phyloP scores from a whole-genome alignment of 164 flowering plant genomes.

The Sedum album region DNA sequence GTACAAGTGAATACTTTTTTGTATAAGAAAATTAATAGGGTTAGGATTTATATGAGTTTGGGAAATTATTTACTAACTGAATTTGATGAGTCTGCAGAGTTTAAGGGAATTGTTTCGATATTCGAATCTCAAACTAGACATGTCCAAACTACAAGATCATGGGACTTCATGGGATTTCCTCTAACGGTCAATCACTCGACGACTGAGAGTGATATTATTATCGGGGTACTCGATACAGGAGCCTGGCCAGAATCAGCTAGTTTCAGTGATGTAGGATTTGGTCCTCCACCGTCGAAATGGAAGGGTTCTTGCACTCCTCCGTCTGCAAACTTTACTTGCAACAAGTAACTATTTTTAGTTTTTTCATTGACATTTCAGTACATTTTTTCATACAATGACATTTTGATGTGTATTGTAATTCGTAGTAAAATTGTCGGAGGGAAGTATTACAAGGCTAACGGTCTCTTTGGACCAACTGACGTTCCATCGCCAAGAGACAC shows the following conservation, averaged over 20 bases:
- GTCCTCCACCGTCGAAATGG: constrained; percentile 49
- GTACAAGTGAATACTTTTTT: not conserved
- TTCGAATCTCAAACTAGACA: constrained; percentile 23
- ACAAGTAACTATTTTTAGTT: constrained; percentile 29
- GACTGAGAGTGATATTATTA: constrained; percentile 28
- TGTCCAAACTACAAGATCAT: constrained; percentile 42
- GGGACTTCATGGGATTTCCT: constrained; percentile 38
- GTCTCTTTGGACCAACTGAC: not conserved
- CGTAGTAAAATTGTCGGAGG: constrained; percentile 51
- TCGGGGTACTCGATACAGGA: constrained; percentile 49
- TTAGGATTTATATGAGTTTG: not conserved
- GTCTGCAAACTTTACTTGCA: constrained; percentile 46
- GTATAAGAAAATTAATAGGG: not conserved
- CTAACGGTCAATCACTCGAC: constrained; percentile 14
- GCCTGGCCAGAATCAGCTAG: constrained; percentile 56
- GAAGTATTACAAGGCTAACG: constrained; percentile 15
- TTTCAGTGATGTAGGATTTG: constrained; percentile 40
- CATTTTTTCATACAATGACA: not conserved
- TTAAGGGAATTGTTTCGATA: constrained; percentile 34
- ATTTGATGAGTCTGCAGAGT: constrained; percentile 12
- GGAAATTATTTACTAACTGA: not conserved
- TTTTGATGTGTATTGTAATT: not conserved
- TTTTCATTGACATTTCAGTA: too few relatives aligned
- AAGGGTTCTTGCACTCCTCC: constrained; percentile 36
- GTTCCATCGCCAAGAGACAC: constrained; percentile 27